Evolutionary conservation across 2,329 filamentous ascomycete species (phyloP), one percentile per base, ranked within the genome.

Genomic region (Fusarium xylarioides): DNA sequence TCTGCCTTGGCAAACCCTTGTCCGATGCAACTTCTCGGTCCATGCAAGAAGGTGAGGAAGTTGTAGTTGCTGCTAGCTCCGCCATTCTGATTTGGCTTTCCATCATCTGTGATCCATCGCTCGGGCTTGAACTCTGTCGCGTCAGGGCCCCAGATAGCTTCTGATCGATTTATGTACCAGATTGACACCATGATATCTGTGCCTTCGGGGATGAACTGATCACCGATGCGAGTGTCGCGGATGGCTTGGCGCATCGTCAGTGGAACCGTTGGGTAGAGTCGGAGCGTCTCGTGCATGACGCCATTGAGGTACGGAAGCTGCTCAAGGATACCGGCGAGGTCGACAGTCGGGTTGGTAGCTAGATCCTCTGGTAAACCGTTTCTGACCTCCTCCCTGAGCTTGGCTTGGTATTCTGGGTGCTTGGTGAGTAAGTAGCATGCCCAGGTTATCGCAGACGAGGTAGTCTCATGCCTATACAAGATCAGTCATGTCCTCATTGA

Each of bases 1-100:
- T 95, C 93, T 0, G 91, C 89, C 77, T 89, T 90, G 0, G 93
- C 91, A 79, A 95, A 95, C 0, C 86, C 85, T 78, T 91, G 89
- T 0, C 94, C 94, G 71, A 97, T 97, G 78, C 94, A 97, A 75
- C 91, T 92, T 57, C 94, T 84, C 1, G 94, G 93, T 0, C 95
- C 95, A 78, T 97, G 93, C 56, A 97, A 80, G 81, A 97, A 97
- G 0, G 93, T 95, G 80, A 95, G 79, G 70, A 92, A 91, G 4
- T 89, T 86, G 78, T 92, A 95, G 78, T 94, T 94, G 63, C 86
- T 92, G 6, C 85, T 84, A 0, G 92, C 90, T 9, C 92, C 91
- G 3, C 93, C 93, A 11, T 88, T 89, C 60, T 90, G 90, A 15
- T 85, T 85, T 1, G 91, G 91, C 68, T 81, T 82, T 1, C 83